Evolutionary conservation across 441 rosid genomes (phyloP).

Genomic region (Gossypium schwendimanii): DNA sequence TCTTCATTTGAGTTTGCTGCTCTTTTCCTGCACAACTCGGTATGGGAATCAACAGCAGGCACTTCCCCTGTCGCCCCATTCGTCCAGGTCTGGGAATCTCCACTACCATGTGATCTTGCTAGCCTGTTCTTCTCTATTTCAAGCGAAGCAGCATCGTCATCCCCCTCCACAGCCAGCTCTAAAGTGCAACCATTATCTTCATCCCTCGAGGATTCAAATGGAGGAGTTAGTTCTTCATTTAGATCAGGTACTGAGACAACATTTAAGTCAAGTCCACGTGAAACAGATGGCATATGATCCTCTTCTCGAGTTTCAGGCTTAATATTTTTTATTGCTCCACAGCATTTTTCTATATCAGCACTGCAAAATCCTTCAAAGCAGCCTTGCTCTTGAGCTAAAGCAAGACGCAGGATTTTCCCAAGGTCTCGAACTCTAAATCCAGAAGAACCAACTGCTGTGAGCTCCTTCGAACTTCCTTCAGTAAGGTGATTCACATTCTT

Average conservation of each 20-base stretch:
- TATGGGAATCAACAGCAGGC: constrained; percentile 51
- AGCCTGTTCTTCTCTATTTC: constrained; percentile 45
- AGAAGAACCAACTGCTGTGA: constrained; percentile 33
- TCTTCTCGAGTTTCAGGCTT: constrained; percentile 33
- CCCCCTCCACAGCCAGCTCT: constrained; percentile 55
- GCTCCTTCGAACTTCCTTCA: constrained; percentile 38
- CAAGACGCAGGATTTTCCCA: constrained; percentile 54
- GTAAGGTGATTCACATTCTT: constrained; percentile 29
- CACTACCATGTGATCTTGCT: constrained; percentile 62
- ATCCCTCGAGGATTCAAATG: constrained; percentile 72
- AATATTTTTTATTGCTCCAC: constrained; percentile 35
- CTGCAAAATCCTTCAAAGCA: constrained; percentile 61
- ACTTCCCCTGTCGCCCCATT: constrained; percentile 44
- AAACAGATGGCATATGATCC: constrained; percentile 39
- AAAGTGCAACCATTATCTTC: constrained; percentile 77
- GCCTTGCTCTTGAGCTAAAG: constrained; percentile 72
- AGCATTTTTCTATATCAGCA: constrained; percentile 50
- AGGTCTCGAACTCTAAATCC: constrained; percentile 75
- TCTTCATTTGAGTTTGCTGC: constrained; percentile 46
- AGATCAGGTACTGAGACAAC: constrained; percentile 79
- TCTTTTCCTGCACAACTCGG: constrained; percentile 55
- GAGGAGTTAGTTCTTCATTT: constrained; percentile 86
- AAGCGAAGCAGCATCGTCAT: constrained; percentile 75
- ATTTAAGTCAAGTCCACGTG: constrained; percentile 71
- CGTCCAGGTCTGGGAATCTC: constrained; percentile 50